Base-by-base conservation (phyloP, 2,329 filamentous ascomycete species). In the Lachnellula occidentalis region DNA sequence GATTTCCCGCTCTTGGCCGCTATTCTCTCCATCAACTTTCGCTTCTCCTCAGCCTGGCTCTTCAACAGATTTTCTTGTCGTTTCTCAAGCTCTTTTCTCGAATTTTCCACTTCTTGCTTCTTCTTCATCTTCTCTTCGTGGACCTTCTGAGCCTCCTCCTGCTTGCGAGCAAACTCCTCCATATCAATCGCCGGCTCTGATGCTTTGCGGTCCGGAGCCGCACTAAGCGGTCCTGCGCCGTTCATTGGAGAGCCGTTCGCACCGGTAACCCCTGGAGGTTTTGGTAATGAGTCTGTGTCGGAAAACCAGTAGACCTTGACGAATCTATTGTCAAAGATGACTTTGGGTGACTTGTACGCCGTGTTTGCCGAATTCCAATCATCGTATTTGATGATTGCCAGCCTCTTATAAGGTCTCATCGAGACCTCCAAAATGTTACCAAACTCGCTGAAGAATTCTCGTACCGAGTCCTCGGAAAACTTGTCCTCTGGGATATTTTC, bases 281-380 rank as follows among this genome's bases (percentile, higher is more conserved):
- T 64, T 24, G 67, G 66, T 31, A 69, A 49, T 8, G 66, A 62
- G 15, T 65, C 42, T 24, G 78, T 76, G 5, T 80, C 78, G 62
- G 82, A 86, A 66, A 83, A 79, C 88, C 88, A 92, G 64, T 86
- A 91, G 0, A 92, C 86, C 64, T 90, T 92, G 48, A 94, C 89
- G 63, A 94, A 94, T 11, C 89, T 78, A 62, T 92, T 94, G 64
- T 92, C 87, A 66, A 92, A 94, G 45, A 94, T 85, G 46, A 85
- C 85, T 66, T 90, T 90, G 0, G 89, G 88, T 8, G 86, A 91
- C 46, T 79, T 78, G 67, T 89, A 90, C 2, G 89, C 89, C 15
- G 80, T 79, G 56, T 83, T 81, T 14, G 89, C 89, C 14, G 81
- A 72, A 6, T 77, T 77, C 78, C 85, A 87, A 42, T 76, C 77